Evolutionary conservation across 768 basidiomycete species (phyloP), one percentile per base, ranked within the genome.

Genomic region (Harrya chromipes): DNA sequence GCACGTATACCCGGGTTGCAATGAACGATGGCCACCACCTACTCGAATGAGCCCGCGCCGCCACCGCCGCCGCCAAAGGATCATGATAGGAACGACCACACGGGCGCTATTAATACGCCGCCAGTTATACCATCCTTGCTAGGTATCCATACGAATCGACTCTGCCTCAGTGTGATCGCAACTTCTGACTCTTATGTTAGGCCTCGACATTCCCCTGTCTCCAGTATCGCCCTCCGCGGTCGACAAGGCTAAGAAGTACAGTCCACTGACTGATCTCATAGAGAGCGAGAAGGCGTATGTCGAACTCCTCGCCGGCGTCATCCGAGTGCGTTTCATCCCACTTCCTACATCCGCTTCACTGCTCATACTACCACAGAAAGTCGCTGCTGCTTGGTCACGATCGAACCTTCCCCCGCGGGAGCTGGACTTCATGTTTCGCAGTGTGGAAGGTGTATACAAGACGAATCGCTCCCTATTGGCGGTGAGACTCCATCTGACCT

Each of bases 311-410:
- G 85, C 92, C 11, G 85, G 85, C 36, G 81, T 97, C 61, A 97
- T 99, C 57, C 82, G 94, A 63, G 95, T 94, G 65, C 50, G 90
- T 73, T 36, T 63, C 24, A 35, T 37, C 16, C 35, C 36, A 20
- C 49, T 53, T 40, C 31, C 24, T 27, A 33, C 38, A 24, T 36
- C 26, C 34, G 37, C 24, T 58, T 54, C 47, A 63, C 50, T 41
- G 13, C 48, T 49, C 42, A 26, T 56, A 20, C n/a, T 46, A 29
- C 29, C 12, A 14, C 64, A 98, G 94, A 92, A 89, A 82, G 89
- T 97, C 5, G 97, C 97, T 10, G 85, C 87, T n/a, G 97, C 97
- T 42, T 99, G 97, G 97, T 97, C 94, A 10, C 77, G 93, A 36
- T 81, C 84, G 35, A 97, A 97, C 67, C 84, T 99, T 34, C 97